These are phyloP conservation scores for Diddensiella santjacobensis DNA, from an alignment of 805 yeast genomes.

Conservation along the genomic window DNA sequence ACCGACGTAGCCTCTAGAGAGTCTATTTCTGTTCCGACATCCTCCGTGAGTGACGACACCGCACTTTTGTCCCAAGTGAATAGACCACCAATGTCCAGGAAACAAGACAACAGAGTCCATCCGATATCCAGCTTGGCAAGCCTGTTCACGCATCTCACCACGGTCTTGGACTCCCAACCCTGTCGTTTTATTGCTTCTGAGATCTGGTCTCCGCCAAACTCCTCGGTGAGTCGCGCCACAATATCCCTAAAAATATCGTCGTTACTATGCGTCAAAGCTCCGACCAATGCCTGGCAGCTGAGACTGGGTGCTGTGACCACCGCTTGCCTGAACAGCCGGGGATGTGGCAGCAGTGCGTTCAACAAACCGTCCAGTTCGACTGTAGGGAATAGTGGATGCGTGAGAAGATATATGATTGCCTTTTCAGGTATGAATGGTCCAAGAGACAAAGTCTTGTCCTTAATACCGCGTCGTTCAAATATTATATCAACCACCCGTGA, in stretches of 20 bases:
- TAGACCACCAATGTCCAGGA: slow-evolving; percentile 71
- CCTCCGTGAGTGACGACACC: slow-evolving; percentile 42
- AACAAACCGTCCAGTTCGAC: slow-evolving; percentile 54
- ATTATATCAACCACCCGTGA: slow-evolving; percentile 28
- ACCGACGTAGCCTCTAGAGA: slow-evolving; percentile 27
- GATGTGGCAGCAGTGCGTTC: slow-evolving; percentile 46
- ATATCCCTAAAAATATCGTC: slow-evolving; percentile 67
- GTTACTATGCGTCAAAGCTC: slow-evolving; percentile 53
- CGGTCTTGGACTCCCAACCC: slow-evolving; percentile 14
- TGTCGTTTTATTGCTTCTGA: slow-evolving; percentile 22
- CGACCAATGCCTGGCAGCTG: slow-evolving; percentile 57
- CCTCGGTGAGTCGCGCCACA: slow-evolving; percentile 61
- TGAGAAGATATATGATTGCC: slow-evolving; percentile 66
- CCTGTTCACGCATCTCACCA: slow-evolving; percentile 38
- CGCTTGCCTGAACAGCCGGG: slow-evolving; percentile 75
- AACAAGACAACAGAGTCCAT: slow-evolving; percentile 57
- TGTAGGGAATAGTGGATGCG: slow-evolving; percentile 83
- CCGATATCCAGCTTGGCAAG: slow-evolving; percentile 48
- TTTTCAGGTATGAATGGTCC: slow-evolving; percentile 45
- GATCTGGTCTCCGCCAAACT: slow-evolving; percentile 49
- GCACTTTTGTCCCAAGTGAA: slow-evolving; percentile 58
- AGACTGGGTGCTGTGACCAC: slow-evolving; percentile 73
- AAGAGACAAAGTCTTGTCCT: not conserved
- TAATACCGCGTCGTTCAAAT: slow-evolving; percentile 22
- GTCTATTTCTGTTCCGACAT: slow-evolving; percentile 47